Conservation (phyloP, 768 basidiomycete genomes). For the Trichaptum fuscoviolaceum region DNA sequence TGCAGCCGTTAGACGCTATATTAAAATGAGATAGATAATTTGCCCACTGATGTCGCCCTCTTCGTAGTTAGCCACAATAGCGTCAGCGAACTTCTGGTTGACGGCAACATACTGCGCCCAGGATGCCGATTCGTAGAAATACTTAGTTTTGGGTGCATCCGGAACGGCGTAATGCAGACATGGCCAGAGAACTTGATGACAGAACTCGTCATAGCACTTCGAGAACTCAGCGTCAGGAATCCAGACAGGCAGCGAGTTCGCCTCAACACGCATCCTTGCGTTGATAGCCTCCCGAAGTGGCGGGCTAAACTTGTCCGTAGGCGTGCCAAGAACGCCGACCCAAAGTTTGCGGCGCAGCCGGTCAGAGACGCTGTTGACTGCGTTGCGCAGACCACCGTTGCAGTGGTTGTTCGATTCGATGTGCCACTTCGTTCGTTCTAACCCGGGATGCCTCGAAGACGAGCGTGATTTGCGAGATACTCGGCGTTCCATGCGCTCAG, state of each 20-base stretch:
- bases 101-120: conserved; percentile 86
- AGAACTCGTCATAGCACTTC: conserved; percentile 81
- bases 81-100: conserved; percentile 85
- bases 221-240: conserved; percentile 76
- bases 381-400: conserved; percentile 83
- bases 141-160: conserved; percentile 80
- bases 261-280: conserved; percentile 32
- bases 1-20: conserved; percentile 2
- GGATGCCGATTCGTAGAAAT: conserved; percentile 70
- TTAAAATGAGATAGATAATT: neutral
- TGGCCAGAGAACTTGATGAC: conserved; percentile 87
- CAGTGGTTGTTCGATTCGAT: conserved; percentile 63
- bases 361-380: conserved; percentile 56
- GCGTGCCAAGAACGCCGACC: conserved; percentile 72
- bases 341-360: conserved; percentile 47
- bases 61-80: conserved; percentile 72
- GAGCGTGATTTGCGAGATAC: conserved; percentile 47
- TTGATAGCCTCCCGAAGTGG: conserved; percentile 54
- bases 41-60: conserved; percentile 77
- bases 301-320: conserved; percentile 60
- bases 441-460: conserved; percentile 37
- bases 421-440: conserved; percentile 35
- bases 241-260: conserved; percentile 61
- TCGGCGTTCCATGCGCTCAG: conserved; percentile 17
- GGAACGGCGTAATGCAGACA: conserved; percentile 83